Percentiles rank a stretch among this genome's conserved stretches.
phyloP scores from a whole-genome alignment of 2,329 filamentous ascomycete genomes.

The Periconia digitata region DNA sequence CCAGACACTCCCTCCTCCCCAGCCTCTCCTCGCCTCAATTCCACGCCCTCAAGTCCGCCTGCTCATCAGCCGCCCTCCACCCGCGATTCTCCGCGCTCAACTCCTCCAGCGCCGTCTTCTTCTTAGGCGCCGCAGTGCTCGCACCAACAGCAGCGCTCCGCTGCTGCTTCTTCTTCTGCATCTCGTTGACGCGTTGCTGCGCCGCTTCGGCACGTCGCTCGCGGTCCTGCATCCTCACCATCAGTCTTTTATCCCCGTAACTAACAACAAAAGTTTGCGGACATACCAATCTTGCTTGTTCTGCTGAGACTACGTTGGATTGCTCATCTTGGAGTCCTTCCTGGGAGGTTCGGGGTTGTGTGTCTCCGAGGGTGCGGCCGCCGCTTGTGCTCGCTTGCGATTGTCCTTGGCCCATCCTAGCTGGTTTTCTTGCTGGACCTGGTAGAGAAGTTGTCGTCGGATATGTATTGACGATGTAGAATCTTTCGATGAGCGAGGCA shows the following conservation, averaged over 20 bases:
- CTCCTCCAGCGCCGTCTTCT: conserved; percentile 28
- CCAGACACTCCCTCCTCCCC: too few species aligned
- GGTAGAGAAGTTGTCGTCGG: too few species aligned
- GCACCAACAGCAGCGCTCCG: neutral
- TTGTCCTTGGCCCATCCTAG: neutral
- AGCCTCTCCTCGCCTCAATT: too few species aligned
- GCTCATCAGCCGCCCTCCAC: conserved; percentile 32
- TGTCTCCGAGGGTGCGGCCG: neutral
- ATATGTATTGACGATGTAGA: neutral
- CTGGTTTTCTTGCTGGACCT: too few species aligned
- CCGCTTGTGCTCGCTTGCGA: neutral
- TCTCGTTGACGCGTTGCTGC: conserved; percentile 26
- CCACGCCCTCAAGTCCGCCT: conserved; percentile 28
- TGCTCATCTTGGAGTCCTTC: too few species aligned
- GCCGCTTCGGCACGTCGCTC: conserved; percentile 32
- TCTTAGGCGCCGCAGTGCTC: conserved; percentile 17
- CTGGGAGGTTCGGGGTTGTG: neutral
- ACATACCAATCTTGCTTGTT: neutral
- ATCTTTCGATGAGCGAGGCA: too few species aligned
- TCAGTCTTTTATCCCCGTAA: too few species aligned
- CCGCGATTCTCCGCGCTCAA: conserved; percentile 34
- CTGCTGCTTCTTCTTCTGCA: conserved; percentile 16
- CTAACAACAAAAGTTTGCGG: neutral
- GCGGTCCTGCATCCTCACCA: conserved; percentile 32
- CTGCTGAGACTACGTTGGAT: too few species aligned